phyloP scores from a whole-genome alignment of 495 filamentous ascomycete species.

The Viridothelium virens region DNA sequence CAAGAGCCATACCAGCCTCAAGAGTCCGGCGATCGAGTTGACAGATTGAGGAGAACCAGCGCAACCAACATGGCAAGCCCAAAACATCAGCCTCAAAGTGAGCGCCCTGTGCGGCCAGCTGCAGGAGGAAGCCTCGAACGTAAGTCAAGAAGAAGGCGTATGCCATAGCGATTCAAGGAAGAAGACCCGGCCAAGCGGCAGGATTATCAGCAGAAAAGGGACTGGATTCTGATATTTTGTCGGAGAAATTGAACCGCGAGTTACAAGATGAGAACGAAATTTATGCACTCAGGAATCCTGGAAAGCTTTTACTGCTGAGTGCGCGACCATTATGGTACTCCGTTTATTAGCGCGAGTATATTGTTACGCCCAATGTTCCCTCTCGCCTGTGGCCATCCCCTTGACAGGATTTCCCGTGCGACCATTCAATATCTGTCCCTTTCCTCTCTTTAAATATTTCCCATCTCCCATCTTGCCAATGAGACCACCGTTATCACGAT shows the following conservation, averaged over 20 bases:
- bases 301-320: neutral
- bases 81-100: neutral
- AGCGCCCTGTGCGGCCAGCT: neutral
- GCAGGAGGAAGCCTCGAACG: neutral
- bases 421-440: conserved; percentile 20
- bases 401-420: conserved; percentile 19
- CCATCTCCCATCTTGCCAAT: conserved; percentile 46
- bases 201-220: neutral
- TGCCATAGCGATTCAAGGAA: neutral
- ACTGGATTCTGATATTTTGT: neutral
- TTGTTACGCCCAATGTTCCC: conserved; percentile 19
- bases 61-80: neutral
- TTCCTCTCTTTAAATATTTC: conserved; percentile 44
- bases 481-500: conserved; percentile 44
- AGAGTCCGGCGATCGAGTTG: neutral
- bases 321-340: neutral
- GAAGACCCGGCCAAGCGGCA: neutral
- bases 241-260: neutral
- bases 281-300: neutral
- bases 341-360: neutral
- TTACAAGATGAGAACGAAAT: neutral
- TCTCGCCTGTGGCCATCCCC: conserved; percentile 22
- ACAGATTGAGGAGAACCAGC: neutral
- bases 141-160: neutral
- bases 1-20: neutral